phyloP scores from a whole-genome alignment of 768 basidiomycete genomes.

The Leccinum pellstonianum region DNA sequence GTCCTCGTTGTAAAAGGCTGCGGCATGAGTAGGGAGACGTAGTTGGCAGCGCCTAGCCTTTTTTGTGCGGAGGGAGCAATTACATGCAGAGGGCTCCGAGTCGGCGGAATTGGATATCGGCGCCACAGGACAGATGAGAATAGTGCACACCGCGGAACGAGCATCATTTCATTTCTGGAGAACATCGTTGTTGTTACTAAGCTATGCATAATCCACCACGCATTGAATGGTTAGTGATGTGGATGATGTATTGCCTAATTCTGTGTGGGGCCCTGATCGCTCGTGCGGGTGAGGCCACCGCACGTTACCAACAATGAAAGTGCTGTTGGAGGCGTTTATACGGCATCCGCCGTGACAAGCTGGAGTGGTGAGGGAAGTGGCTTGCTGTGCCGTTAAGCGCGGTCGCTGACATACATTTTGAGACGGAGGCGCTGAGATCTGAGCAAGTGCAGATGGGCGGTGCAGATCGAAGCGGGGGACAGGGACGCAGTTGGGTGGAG shows the following conservation, averaged over 20 bases:
- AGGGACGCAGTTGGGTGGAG: neutral
- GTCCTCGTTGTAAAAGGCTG: conserved; percentile 1
- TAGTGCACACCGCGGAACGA: neutral
- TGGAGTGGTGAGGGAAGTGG: conserved; percentile 5
- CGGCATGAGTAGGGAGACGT: neutral
- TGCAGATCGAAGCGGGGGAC: conserved; percentile 14
- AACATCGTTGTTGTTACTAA: conserved; percentile 1
- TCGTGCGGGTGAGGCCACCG: conserved; percentile 10
- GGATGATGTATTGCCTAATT: conserved; percentile 1
- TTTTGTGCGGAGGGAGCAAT: neutral
- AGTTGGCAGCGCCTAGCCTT: neutral
- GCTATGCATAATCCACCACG: neutral
- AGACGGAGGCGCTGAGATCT: conserved; percentile 9
- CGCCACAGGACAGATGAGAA: conserved; percentile 1
- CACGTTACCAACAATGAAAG: neutral
- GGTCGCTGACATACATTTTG: neutral
- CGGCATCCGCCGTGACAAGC: conserved; percentile 23
- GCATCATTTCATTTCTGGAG: conserved; percentile 15
- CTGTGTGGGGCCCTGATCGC: conserved; percentile 19
- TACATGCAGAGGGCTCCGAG: neutral
- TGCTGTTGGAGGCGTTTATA: conserved; percentile 8
- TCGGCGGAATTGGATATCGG: neutral
- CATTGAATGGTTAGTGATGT: conserved; percentile 9
- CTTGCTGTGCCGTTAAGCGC: conserved; percentile 5
- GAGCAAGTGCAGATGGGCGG: conserved; percentile 13